These are phyloP conservation scores for Angomonas deanei DNA, from an alignment of 208 protist genomes.

Conservation along the genomic window DNA sequence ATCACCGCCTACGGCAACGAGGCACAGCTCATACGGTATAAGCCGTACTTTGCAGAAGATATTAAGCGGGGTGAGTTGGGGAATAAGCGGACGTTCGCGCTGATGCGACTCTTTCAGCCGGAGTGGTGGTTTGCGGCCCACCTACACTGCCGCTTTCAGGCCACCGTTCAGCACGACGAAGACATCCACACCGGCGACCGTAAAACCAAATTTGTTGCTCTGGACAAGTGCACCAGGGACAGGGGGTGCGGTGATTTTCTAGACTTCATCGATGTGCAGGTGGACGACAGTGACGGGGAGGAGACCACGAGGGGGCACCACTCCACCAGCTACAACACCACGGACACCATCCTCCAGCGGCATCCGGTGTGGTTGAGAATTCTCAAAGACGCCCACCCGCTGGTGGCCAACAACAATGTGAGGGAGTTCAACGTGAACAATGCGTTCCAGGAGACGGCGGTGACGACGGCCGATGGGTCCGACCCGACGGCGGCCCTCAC, in stretches of 20 bases:
- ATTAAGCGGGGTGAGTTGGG: constrained; percentile 66
- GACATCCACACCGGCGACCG: neutral
- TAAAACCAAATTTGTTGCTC: constrained; percentile 58
- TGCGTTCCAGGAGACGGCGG: too few species aligned
- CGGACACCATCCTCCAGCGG: too few species aligned
- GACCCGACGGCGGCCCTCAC: too few species aligned
- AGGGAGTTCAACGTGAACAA: too few species aligned
- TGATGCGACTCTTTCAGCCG: constrained; percentile 55
- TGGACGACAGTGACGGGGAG: neutral
- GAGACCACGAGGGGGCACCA: neutral
- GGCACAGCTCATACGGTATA: constrained; percentile 46
- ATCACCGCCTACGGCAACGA: constrained; percentile 30
- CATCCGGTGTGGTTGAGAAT: too few species aligned
- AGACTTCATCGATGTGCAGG: neutral
- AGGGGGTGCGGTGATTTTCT: constrained; percentile 4
- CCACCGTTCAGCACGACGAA: constrained; percentile 38
- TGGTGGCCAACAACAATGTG: too few species aligned
- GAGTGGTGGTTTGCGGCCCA: constrained; percentile 83
- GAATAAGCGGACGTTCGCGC: constrained; percentile 70
- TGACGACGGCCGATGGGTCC: too few species aligned
- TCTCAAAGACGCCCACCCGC: too few species aligned
- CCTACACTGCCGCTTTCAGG: constrained; percentile 86
- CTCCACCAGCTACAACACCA: neutral
- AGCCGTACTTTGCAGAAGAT: constrained; percentile 85
- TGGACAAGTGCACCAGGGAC: constrained; percentile 85